A percentile compares a stretch with the other conserved stretches of the same genome.
phyloP scores from a whole-genome alignment of 352 stramenopile genomes.

The Phytopythium oedochilum region DNA sequence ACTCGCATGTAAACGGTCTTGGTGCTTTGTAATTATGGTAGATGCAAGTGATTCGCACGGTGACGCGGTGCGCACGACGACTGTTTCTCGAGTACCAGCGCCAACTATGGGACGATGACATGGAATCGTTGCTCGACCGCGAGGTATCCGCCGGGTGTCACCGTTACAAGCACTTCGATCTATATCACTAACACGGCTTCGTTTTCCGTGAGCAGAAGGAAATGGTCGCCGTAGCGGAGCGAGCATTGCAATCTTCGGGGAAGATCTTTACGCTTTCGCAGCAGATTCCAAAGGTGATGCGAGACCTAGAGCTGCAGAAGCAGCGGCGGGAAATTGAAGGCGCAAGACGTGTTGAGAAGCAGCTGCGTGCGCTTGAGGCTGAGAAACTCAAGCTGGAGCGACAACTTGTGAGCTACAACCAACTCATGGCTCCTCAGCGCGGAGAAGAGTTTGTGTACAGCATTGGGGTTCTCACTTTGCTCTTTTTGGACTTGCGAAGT shows the following conservation, averaged over 20 bases:
- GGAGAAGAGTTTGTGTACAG: slow-evolving; percentile 55
- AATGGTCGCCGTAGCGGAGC: slow-evolving; percentile 32
- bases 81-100: slow-evolving; percentile 80
- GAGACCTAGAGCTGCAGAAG: slow-evolving; percentile 55
- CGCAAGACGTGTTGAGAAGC: slow-evolving; percentile 49
- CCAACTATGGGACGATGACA: slow-evolving; percentile 65
- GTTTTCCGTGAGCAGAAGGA: slow-evolving; percentile 9
- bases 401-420: slow-evolving; percentile 54
- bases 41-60: slow-evolving; percentile 74
- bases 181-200: not conserved
- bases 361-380: slow-evolving; percentile 39
- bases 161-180: too few species aligned
- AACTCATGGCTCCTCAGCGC: slow-evolving; percentile 47
- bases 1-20: not conserved
- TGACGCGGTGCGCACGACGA: slow-evolving; percentile 49
- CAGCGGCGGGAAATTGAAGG: slow-evolving; percentile 61
- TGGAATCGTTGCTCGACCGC: slow-evolving; percentile 32
- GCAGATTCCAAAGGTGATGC: slow-evolving; percentile 32
- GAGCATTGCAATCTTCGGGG: slow-evolving; percentile 39
- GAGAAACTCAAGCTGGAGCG: slow-evolving; percentile 50
- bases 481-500: slow-evolving; percentile 66
- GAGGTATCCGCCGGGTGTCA: slow-evolving; percentile 12
- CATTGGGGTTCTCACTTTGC: slow-evolving; percentile 35
- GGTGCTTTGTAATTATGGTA: slow-evolving; percentile 8
- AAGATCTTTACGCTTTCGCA: slow-evolving; percentile 33